Evolutionary conservation across 805 yeast species (phyloP), one percentile per base, ranked within the genome.

Genomic region (Starmerella bacillaris): DNA sequence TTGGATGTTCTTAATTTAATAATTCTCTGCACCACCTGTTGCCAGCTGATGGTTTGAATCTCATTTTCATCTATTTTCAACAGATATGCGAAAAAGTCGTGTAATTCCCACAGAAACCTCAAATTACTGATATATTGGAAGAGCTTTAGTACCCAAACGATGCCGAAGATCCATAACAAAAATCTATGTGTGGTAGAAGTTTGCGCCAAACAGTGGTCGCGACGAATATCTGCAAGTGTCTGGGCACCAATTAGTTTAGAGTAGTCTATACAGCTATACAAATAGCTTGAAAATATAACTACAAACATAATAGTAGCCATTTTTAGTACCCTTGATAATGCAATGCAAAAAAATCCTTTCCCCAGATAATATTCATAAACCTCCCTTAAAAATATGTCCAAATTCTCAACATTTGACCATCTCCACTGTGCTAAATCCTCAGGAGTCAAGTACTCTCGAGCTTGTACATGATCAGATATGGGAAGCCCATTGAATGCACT

Each of bases 381-480:
- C 46, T 86, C 92, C 35, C 71, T 72, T 15, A 89, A 60, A 48
- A 86, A 89, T 31, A 71, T 67, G 57, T 89, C 99, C 53, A 89
- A 65, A 54, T 89, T 89, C 45, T 78, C 80, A 18, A 89, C 80
- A 49, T 89, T 89, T 1, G 96, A 93, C 96, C 98, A 89, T 40
- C 80, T 67, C 82, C 95, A 89, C 14, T 78, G 60, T 0, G 96
- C 93, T 33, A 82, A 60, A 50, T 84, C 94, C 39, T 62, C 61
- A 1, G 78, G 70, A 34, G 72, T 68, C 19, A 72, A 49, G 32
- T 29, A 29, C 11, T 29, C 32, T 8, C 21, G 21, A 9, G 32
- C 32, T 6, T 29, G 22, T 6, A 8, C 15, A 14, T 11, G 21
- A 7, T 6, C 15, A n/a, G 22, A 7, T 17, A 14, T 9, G 16